Percentiles rank a stretch among this genome's conserved stretches.
Evolutionary conservation across 805 yeast species (phyloP).

Genomic region (Myxozyma mucilagina): DNA sequence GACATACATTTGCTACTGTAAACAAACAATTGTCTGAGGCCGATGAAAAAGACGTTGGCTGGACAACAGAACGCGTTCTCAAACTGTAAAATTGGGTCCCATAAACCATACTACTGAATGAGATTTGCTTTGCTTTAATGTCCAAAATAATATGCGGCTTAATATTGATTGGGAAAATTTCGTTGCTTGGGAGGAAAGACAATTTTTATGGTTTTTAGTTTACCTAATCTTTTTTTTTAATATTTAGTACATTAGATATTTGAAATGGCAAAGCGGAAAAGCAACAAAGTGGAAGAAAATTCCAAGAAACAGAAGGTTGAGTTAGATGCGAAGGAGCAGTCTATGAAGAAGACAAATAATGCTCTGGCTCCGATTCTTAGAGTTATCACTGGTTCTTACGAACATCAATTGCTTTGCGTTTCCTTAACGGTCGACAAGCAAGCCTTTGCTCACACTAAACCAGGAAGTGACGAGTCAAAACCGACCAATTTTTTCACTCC

Average conservation of each 20-base stretch:
- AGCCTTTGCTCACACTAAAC: slow-evolving; percentile 38
- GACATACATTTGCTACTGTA: background rate
- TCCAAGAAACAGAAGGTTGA: background rate
- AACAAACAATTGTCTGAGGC: background rate
- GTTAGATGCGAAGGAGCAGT: background rate
- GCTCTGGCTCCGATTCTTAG: slow-evolving; percentile 47
- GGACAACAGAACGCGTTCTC: background rate
- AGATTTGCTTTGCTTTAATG: background rate
- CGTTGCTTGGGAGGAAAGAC: background rate
- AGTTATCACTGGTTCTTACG: slow-evolving; percentile 91
- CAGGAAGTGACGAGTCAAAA: slow-evolving; percentile 46
- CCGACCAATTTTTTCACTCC: slow-evolving; percentile 68
- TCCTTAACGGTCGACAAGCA: slow-evolving; percentile 56
- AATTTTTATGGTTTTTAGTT: background rate
- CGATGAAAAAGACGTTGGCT: background rate
- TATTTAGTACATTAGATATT: background rate
- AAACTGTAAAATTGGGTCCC: background rate
- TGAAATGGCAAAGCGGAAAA: slow-evolving; percentile 1
- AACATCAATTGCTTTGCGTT: slow-evolving; percentile 74
- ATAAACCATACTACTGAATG: background rate
- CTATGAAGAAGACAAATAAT: background rate
- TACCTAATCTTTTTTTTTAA: background rate
- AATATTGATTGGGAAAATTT: background rate
- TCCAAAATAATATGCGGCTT: background rate
- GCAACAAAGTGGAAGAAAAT: background rate